Percentiles rank a stretch among this genome's conserved stretches.
Conservation (phyloP, 2,329 filamentous ascomycete genomes). For the Nothophoma quercina region DNA sequence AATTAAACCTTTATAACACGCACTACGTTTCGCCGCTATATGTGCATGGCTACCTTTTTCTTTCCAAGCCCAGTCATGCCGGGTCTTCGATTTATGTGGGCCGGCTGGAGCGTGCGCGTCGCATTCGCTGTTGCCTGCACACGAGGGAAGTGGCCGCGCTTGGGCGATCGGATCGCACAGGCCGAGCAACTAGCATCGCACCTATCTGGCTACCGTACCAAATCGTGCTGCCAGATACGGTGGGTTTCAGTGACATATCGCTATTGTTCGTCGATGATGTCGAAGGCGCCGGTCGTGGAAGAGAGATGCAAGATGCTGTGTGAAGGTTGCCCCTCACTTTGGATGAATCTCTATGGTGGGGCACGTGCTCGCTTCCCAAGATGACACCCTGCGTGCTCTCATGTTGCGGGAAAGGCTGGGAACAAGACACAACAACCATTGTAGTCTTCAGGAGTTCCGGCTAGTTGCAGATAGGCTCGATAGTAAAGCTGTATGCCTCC, state of each 20-base stretch:
- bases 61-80: background rate
- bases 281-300: background rate
- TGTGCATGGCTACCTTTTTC: background rate
- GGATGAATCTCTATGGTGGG: constrained; percentile 4
- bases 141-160: background rate
- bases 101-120: constrained; percentile 2
- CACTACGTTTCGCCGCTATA: background rate
- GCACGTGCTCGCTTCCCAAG: constrained; percentile 13
- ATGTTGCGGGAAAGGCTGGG: too few species aligned
- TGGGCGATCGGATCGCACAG: background rate
- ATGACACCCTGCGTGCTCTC: too few species aligned
- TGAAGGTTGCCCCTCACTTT: constrained; percentile 6
- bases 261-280: background rate
- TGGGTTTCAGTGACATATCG: too few species aligned
- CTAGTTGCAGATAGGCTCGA: too few species aligned
- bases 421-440: too few species aligned
- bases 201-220: background rate
- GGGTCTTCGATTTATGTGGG: background rate
- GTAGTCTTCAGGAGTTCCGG: too few species aligned
- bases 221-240: too few species aligned
- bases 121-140: background rate
- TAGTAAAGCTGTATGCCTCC: too few species aligned
- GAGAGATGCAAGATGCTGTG: background rate
- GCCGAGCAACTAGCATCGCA: background rate
- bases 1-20: constrained; percentile 17